A percentile compares a stretch with the other conserved stretches of the same genome.
Conservation (phyloP, 164 flowering plant species). For the Magnolia officinalis region DNA sequence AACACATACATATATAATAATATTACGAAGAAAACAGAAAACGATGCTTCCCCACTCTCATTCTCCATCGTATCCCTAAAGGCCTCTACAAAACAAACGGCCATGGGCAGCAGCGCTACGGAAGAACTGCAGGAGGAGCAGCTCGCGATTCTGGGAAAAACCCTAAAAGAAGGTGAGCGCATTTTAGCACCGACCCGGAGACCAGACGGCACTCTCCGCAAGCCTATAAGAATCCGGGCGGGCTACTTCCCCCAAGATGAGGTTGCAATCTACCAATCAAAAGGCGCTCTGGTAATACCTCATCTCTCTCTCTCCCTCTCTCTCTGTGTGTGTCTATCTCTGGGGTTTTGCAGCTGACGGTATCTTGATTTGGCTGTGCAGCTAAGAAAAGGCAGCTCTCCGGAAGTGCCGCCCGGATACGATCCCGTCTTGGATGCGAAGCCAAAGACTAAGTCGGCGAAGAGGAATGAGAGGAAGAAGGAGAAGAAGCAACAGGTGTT, state of each 20-base stretch:
- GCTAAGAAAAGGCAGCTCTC: constrained; percentile 20
- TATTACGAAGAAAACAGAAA: neutral
- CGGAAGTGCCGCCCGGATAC: constrained; percentile 34
- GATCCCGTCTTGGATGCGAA: constrained; percentile 29
- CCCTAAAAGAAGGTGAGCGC: constrained; percentile 36
- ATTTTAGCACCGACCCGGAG: constrained; percentile 29
- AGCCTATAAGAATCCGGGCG: constrained; percentile 32
- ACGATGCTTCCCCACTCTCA: neutral
- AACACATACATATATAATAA: neutral
- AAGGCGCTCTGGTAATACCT: constrained; percentile 26
- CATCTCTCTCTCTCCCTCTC: neutral
- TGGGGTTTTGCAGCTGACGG: constrained; percentile 7
- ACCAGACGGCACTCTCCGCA: constrained; percentile 35
- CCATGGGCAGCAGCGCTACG: constrained; percentile 7
- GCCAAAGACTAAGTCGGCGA: constrained; percentile 33
- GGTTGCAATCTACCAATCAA: constrained; percentile 36
- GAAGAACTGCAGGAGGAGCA: constrained; percentile 16
- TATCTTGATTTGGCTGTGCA: constrained; percentile 6
- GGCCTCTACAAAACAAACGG: neutral
- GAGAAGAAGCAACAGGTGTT: constrained; percentile 31
- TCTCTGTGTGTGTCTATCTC: neutral
- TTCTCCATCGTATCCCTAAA: neutral
- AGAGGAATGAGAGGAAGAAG: constrained; percentile 38
- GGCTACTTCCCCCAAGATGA: constrained; percentile 37
- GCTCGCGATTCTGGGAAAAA: constrained; percentile 12